Evolutionary conservation across 345 rosid genomes (phyloP), one percentile per base, ranked within the genome.

Genomic region (Brassica rapa): DNA sequence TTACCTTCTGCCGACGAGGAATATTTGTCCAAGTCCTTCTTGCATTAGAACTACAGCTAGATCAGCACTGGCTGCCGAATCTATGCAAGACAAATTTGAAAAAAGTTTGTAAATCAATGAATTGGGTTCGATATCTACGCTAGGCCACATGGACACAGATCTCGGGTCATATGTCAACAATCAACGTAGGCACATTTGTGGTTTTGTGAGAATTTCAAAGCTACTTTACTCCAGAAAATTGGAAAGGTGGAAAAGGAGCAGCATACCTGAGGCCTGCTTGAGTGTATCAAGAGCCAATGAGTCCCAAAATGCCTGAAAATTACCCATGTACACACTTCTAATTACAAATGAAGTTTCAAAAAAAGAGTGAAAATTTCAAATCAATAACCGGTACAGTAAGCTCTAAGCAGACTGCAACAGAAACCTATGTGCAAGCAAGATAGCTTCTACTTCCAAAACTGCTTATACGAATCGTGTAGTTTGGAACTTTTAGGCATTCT

Each of bases 1-100:
- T 71, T 85, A 92, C 98, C 98, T 92, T 89, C 82, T 91, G 70
- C 98, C 98, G n/a, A 94, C 86, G 73, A 94, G 97, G 57, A 89
- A 68, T 63, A 94, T 76, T 57, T 92, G 86, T 29, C 92, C 97
- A 73, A 92, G 82, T 81, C 98, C 98, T 90, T 94, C 98, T 91
- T 92, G 98, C 98, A 94, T 89, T 77, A 94, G 80, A 83, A 92
- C 83, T 81, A 94, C 87, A 67, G 94, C 95, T 15, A 94, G 90
- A 85, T 92, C 97, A 62, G 98, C 97, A 89, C 94, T 89, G 43
- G 98, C 98, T 74, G 91, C 83, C 33, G 97, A 96, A 85, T 92
- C 98, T 94, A 84, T 66, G 84, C 68, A 81, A 68, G 61, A 11
- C 55, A 72, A 49, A 37, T 16, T 43, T 56, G 25, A 49, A 29